A percentile compares a stretch with the other conserved stretches of the same genome.
These are phyloP conservation scores for Amauroascus niger DNA, from an alignment of 2,329 filamentous ascomycete species.

Conservation along the genomic window DNA sequence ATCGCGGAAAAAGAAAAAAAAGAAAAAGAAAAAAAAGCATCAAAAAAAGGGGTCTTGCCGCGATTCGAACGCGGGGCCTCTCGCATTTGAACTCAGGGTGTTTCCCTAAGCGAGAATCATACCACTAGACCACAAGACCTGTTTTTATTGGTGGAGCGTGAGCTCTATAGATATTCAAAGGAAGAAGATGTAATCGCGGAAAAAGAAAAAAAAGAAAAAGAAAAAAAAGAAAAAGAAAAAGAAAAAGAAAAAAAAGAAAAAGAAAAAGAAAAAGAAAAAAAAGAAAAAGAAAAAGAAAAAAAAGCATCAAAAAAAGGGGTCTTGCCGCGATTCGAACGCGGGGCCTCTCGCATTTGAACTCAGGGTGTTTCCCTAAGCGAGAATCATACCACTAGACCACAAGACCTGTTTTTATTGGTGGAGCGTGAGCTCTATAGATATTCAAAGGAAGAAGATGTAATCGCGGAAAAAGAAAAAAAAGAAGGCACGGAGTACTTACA, in stretches of 20 bases:
- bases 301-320: constrained; percentile 5
- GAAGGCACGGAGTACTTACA: too few relatives aligned
- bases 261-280: not conserved
- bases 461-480: not conserved
- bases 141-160: not conserved
- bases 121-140: constrained; percentile 31
- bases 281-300: not conserved
- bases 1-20: not conserved
- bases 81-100: constrained; percentile 10
- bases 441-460: too few relatives aligned
- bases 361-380: constrained; percentile 28
- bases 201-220: not conserved
- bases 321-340: constrained; percentile 18
- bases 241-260: too few relatives aligned
- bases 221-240: too few relatives aligned
- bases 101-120: constrained; percentile 36
- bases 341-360: constrained; percentile 14
- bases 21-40: not conserved
- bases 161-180: not conserved
- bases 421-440: not conserved
- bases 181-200: too few relatives aligned
- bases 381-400: constrained; percentile 38
- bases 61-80: constrained; percentile 17
- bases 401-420: constrained; percentile 9
- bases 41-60: constrained; percentile 14